A percentile compares a stretch with the other conserved stretches of the same genome.
Evolutionary conservation across 2,329 filamentous ascomycete genomes (phyloP).

Genomic region (Monascus ruber): DNA sequence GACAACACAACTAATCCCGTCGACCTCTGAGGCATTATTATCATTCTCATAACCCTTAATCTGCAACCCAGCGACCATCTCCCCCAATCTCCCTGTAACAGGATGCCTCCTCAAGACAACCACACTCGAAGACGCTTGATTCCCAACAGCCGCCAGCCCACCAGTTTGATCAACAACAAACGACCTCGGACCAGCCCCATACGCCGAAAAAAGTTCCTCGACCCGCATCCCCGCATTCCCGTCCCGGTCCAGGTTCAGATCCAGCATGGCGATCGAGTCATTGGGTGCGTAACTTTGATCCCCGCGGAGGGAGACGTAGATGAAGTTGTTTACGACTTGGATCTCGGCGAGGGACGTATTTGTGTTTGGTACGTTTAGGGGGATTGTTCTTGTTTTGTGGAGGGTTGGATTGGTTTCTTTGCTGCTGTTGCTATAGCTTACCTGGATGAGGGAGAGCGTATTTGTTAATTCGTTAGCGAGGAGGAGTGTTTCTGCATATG

Average conservation of each 20-base stretch:
- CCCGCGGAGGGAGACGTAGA: slow-evolving; percentile 23
- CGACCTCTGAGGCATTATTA: slow-evolving; percentile 18
- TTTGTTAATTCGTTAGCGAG: too few species aligned
- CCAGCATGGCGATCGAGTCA: slow-evolving; percentile 20
- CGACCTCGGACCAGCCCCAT: slow-evolving; percentile 55
- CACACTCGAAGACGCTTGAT: slow-evolving; percentile 51
- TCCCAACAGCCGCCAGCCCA: slow-evolving; percentile 52
- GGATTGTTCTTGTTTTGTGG: slow-evolving; percentile 11
- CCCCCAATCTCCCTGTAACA: slow-evolving; percentile 47
- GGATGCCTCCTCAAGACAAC: slow-evolving; percentile 51
- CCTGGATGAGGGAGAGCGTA: too few species aligned
- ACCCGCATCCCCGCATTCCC: slow-evolving; percentile 53
- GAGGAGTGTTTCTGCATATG: too few species aligned
- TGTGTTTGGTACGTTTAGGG: slow-evolving; percentile 13
- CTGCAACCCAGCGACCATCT: slow-evolving; percentile 17
- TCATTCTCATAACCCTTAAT: slow-evolving; percentile 18
- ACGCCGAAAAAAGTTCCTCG: slow-evolving; percentile 49
- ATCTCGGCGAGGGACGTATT: slow-evolving; percentile 19
- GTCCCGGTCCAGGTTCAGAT: not conserved
- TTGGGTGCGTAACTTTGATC: slow-evolving; percentile 16
- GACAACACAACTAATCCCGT: slow-evolving; percentile 26
- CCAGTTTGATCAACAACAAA: slow-evolving; percentile 57
- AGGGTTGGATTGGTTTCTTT: slow-evolving; percentile 14
- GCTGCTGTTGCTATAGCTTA: too few species aligned
- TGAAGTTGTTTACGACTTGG: slow-evolving; percentile 6